Evolutionary conservation across 1,284 basidiomycete genomes (phyloP).

Genomic region (Gomphus sp.): DNA sequence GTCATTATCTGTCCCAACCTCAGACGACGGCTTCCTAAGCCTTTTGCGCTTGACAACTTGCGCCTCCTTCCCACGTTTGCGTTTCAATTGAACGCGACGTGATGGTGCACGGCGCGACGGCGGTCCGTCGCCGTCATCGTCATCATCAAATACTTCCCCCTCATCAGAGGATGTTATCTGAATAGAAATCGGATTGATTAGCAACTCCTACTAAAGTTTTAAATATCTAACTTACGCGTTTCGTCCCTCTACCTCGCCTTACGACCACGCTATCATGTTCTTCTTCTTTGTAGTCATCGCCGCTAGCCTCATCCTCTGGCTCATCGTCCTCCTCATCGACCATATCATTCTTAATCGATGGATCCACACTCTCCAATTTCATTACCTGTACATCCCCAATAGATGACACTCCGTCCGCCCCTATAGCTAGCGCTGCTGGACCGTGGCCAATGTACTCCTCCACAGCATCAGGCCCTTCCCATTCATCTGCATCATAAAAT

Average conservation of each 20-base stretch:
- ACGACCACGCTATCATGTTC: slow-evolving; percentile 17
- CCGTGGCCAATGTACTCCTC: slow-evolving; percentile 14
- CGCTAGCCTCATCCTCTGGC: slow-evolving; percentile 18
- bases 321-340: slow-evolving; percentile 18
- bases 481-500: slow-evolving; percentile 42
- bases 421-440: slow-evolving; percentile 15
- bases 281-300: slow-evolving; percentile 9
- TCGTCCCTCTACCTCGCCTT: slow-evolving; percentile 14
- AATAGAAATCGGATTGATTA: slow-evolving; percentile 20
- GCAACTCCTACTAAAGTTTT: slow-evolving; percentile 34
- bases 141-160: slow-evolving; percentile 8
- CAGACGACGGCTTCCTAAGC: slow-evolving; percentile 3
- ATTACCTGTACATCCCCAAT: slow-evolving; percentile 11
- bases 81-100: slow-evolving; percentile 2
- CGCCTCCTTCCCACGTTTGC: slow-evolving; percentile 11
- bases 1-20: slow-evolving; percentile 6
- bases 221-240: slow-evolving; percentile 15
- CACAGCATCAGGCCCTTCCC: slow-evolving; percentile 42
- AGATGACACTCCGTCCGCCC: slow-evolving; percentile 8
- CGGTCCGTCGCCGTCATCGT: slow-evolving; percentile 7
- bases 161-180: slow-evolving; percentile 11
- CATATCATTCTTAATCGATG: slow-evolving; percentile 14
- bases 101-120: background rate
- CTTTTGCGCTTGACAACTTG: slow-evolving; percentile 7
- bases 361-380: slow-evolving; percentile 11